Conservation (phyloP, 2,329 filamentous ascomycete genomes). For the Clarireedia monteithiana region DNA sequence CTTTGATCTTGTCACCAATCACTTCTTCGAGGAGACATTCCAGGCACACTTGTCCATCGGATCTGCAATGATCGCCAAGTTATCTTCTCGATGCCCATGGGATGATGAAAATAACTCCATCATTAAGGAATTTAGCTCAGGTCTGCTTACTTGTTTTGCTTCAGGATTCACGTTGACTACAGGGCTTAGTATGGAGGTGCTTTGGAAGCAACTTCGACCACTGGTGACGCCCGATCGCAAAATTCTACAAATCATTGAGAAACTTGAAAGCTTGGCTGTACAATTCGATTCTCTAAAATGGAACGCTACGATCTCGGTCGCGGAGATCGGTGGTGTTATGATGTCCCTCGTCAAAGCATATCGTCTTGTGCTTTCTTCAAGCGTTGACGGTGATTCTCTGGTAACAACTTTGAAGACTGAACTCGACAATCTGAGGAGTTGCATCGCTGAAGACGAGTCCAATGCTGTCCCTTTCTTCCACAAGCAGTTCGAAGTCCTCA, state of each 20-base stretch:
- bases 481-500: conserved; percentile 47
- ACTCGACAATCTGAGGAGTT: conserved; percentile 43
- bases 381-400: conserved; percentile 30
- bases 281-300: conserved; percentile 55
- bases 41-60: conserved; percentile 50
- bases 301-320: conserved; percentile 45
- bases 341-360: conserved; percentile 49
- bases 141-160: conserved; percentile 51
- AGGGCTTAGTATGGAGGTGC: conserved; percentile 69
- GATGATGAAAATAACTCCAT: conserved; percentile 3
- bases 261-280: conserved; percentile 47
- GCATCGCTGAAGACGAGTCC: conserved; percentile 35
- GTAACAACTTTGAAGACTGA: conserved; percentile 43
- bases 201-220: conserved; percentile 71
- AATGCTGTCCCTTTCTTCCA: conserved; percentile 43
- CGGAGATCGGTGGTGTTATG: conserved; percentile 46
- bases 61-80: conserved; percentile 14
- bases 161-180: conserved; percentile 65
- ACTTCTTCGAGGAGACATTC: conserved; percentile 52
- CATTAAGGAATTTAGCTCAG: conserved; percentile 26
- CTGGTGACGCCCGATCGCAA: conserved; percentile 41
- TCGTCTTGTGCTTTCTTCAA: conserved; percentile 41
- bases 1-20: conserved; percentile 37
- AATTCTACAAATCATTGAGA: conserved; percentile 39
- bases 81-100: not conserved